phyloP scores from a whole-genome alignment of 2,329 filamentous ascomycete species.

The Westerdykella aurantiaca region DNA sequence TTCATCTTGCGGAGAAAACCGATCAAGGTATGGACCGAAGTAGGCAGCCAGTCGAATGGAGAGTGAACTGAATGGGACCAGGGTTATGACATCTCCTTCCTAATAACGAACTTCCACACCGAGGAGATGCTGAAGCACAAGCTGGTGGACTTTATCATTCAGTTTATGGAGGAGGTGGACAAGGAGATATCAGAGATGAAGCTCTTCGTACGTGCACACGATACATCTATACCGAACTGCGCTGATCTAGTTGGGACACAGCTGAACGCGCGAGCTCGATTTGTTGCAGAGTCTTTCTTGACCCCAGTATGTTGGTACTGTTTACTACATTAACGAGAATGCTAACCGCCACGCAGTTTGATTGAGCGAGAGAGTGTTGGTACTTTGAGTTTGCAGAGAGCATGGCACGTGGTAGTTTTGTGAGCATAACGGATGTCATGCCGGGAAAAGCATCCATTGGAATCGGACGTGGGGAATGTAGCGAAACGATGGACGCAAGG shows the following conservation, averaged over 20 bases:
- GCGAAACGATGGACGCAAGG: too few species aligned
- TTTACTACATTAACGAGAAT: background rate
- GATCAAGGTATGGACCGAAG: conserved; percentile 62
- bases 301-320: conserved; percentile 62
- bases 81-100: conserved; percentile 98
- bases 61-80: conserved; percentile 35
- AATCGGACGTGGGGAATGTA: too few species aligned
- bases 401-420: too few species aligned
- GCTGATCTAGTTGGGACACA: conserved; percentile 42
- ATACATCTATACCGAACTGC: background rate
- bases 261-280: conserved; percentile 94
- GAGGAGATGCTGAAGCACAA: conserved; percentile 99
- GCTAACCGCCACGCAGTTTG: conserved; percentile 6
- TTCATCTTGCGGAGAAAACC: conserved; percentile 94
- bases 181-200: conserved; percentile 99
- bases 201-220: conserved; percentile 70
- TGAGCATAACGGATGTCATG: too few species aligned
- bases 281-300: conserved; percentile 96
- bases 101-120: conserved; percentile 98
- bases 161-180: conserved; percentile 99
- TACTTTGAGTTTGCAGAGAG: too few species aligned
- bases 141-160: conserved; percentile 96
- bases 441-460: too few species aligned
- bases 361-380: conserved; percentile 2
- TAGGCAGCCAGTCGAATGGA: background rate